A percentile compares a stretch with the other conserved stretches of the same genome.
phyloP scores from a whole-genome alignment of 306 rosid species.

The Alnus glutinosa region DNA sequence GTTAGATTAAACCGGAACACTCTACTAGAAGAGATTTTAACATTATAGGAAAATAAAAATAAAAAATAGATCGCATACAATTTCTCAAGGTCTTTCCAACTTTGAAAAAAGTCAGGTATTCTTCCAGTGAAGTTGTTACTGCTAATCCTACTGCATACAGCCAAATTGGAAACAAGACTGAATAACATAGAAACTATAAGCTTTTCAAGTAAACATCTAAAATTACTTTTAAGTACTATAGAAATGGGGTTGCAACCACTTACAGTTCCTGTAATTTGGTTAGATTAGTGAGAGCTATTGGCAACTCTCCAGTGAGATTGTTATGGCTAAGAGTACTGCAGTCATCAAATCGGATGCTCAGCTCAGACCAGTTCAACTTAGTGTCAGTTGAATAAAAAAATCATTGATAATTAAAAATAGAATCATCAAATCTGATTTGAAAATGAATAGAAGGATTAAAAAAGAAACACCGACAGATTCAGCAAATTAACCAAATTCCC shows the following conservation, averaged over 20 bases:
- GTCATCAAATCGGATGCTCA: background rate
- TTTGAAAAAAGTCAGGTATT: no score
- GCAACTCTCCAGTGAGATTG: conserved; percentile 31
- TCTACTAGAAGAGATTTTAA: no score
- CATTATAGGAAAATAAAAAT: no score
- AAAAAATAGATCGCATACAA: no score
- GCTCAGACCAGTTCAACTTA: background rate
- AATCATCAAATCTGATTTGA: background rate
- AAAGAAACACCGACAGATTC: no score
- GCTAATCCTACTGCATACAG: no score
- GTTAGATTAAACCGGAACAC: no score
- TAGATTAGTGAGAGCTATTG: background rate
- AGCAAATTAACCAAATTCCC: no score
- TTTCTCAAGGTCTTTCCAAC: no score
- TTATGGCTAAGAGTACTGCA: conserved; percentile 23
- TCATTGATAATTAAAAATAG: background rate
- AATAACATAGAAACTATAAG: conserved; percentile 25
- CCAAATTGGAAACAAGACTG: no score
- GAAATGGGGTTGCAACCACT: background rate
- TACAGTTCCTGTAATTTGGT: conserved; percentile 23
- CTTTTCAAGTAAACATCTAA: conserved; percentile 25
- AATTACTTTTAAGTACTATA: background rate
- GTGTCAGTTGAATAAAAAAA: background rate
- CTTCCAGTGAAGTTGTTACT: no score
- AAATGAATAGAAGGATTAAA: no score